Evolutionary conservation across 176 grass and related monocot species (phyloP), one percentile per base, ranked within the genome.

Genomic region (Zea mays): DNA sequence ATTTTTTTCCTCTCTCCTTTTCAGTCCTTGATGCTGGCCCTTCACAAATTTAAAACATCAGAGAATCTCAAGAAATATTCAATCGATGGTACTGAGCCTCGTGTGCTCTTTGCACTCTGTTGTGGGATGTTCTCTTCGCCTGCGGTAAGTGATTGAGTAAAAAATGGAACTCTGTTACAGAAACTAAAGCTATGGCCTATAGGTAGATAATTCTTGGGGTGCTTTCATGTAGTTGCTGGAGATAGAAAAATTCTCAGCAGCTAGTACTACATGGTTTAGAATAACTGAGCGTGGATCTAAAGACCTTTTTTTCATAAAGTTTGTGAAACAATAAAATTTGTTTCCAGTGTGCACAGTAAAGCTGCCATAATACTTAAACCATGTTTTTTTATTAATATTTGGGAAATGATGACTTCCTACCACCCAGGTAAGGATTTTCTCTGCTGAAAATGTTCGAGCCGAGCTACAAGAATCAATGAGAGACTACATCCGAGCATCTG

Each of bases 121-220:
- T 92, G 87, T 56, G 96, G 96, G 38, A 92, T 93, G 92, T 95
- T 87, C 62, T 99, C 96, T 62, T 99, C 96, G n/a, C 96, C 96
- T 65, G 96, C 92, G 1, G 96, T 99, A 77, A 95, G 85, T 84
- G 15, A 14, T 39, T 9, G 37, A 20, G 13, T 64, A 55, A 49
- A 49, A 8, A 34, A 0, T 11, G 6, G 0, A 33, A 5, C 14
- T 21, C 46, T 75, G 55, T 33, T 56, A 37, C 51, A 21, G 43
- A 82, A 72, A 73, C 14, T 21, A 67, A 67, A 67, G 16, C 63
- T 11, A 10, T 49, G 35, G 27, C 27, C 27, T 27, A 27, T 27
- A 27, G 27, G 27, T 27, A 27, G 27, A 27, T 27, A 27, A 27
- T 27, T 27, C 27, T 68, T 34, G 12, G 12, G 36, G 50, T 68